phyloP scores from a whole-genome alignment of 345 rosid genomes.

The Conringia planisiliqua region DNA sequence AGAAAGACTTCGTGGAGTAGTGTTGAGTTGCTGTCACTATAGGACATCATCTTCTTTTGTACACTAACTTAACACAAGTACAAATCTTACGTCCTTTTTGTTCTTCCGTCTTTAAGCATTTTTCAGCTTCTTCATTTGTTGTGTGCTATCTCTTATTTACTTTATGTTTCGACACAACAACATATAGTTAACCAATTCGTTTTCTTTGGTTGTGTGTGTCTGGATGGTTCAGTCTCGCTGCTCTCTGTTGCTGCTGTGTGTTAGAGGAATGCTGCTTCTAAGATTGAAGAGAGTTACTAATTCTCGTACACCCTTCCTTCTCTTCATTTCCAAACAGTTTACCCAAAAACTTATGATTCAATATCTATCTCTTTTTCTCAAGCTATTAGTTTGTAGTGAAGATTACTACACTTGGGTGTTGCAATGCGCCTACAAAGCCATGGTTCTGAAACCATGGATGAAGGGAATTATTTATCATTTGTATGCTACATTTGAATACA shows the following conservation, averaged over 20 bases:
- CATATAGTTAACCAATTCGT: neutral
- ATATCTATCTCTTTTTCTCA: neutral
- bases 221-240: conserved; percentile 32
- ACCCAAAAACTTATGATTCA: neutral
- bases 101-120: neutral
- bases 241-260: conserved; percentile 41
- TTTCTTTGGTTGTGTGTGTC: neutral
- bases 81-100: neutral
- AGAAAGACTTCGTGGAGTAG: neutral
- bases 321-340: neutral
- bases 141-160: neutral
- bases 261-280: conserved; percentile 40
- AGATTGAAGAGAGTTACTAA: neutral
- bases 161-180: neutral
- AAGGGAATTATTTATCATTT: neutral
- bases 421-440: neutral
- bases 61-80: neutral
- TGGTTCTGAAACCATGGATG: neutral
- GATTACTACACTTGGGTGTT: neutral
- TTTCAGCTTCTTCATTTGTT: neutral
- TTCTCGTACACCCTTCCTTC: neutral
- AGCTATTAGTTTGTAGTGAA: neutral
- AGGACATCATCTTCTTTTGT: neutral
- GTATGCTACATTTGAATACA: neutral
- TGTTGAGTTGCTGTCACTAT: neutral